A percentile compares a stretch with the other conserved stretches of the same genome.
phyloP scores from a whole-genome alignment of 1,284 basidiomycete species.

The Puccinia brachypodii region DNA sequence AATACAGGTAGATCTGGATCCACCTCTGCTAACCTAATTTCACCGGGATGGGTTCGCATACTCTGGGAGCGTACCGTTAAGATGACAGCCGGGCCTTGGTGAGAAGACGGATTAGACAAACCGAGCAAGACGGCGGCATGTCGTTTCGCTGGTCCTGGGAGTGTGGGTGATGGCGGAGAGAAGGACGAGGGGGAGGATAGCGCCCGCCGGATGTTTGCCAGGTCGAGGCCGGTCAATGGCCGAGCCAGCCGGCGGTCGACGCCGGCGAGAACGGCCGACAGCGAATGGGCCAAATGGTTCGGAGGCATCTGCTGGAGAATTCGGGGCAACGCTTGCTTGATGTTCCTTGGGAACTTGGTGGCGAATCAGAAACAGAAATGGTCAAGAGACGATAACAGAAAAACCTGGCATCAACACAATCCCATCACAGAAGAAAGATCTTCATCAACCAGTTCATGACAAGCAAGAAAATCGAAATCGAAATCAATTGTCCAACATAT shows the following conservation, averaged over 20 bases:
- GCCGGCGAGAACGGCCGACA: background rate
- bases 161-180: background rate
- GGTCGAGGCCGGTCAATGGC: conserved; percentile 27
- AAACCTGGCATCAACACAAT: no score
- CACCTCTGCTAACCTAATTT: conserved; percentile 36
- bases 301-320: background rate
- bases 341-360: no score
- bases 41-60: conserved; percentile 28
- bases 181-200: background rate
- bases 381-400: no score
- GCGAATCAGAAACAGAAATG: no score
- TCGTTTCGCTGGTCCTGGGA: background rate
- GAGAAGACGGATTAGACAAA: background rate
- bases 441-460: no score
- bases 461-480: no score
- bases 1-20: background rate
- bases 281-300: background rate
- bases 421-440: no score
- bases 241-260: background rate
- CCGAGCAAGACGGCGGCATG: conserved; percentile 35
- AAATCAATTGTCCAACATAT: no score
- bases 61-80: conserved; percentile 24
- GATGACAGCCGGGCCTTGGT: background rate
- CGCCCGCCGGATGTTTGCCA: conserved; percentile 13
- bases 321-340: no score